Conservation (phyloP, 345 rosid species). For the Aegle marmelos region DNA sequence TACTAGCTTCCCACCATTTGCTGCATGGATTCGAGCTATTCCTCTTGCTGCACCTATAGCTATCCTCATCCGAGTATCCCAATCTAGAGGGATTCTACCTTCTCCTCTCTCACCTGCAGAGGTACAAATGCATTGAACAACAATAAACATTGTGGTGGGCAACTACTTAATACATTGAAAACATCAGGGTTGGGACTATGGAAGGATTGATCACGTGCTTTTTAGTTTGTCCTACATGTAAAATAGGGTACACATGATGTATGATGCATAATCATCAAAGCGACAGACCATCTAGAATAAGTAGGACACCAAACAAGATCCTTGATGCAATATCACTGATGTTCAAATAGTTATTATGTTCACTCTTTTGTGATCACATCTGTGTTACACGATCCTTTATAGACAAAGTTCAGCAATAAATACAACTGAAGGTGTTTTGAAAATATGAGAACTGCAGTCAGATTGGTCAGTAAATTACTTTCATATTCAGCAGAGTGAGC, state of each 20-base stretch:
- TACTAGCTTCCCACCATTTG: slow-evolving; percentile 66
- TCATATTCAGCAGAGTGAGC: neutral
- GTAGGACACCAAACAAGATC: neutral
- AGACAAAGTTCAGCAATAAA: neutral
- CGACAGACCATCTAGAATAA: neutral
- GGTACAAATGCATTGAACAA: neutral
- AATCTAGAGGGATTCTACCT: slow-evolving; percentile 59
- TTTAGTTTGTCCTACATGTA: neutral
- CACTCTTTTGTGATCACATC: neutral
- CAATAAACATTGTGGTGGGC: neutral
- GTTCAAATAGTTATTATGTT: neutral
- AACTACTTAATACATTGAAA: slow-evolving; percentile 3
- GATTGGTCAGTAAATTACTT: neutral
- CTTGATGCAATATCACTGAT: neutral
- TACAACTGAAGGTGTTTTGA: neutral
- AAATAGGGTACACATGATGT: neutral
- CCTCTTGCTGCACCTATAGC: slow-evolving; percentile 93
- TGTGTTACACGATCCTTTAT: neutral
- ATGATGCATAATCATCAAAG: neutral
- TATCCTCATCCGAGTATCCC: slow-evolving; percentile 80
- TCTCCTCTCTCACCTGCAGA: slow-evolving; percentile 67
- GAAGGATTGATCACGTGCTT: neutral
- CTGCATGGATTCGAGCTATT: slow-evolving; percentile 63
- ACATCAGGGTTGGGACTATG: neutral
- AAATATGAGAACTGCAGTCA: neutral